These are phyloP conservation scores for Moelleriella libera DNA, from an alignment of 2,329 filamentous ascomycete genomes.

Conservation along the genomic window DNA sequence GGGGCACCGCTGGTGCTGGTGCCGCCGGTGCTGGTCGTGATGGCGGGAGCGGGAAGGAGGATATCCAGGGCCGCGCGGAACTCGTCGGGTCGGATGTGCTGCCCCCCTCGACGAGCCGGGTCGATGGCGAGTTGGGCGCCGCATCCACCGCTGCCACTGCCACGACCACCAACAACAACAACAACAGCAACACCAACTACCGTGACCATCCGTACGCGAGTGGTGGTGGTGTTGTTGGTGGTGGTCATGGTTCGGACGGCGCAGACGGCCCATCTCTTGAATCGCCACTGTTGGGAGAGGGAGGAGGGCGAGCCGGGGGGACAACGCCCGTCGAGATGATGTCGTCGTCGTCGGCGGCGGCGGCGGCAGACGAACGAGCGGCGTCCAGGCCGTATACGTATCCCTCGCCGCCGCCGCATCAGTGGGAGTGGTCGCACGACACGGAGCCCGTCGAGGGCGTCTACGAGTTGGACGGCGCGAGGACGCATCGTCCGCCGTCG, in stretches of 20 bases:
- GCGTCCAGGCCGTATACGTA: too few species aligned
- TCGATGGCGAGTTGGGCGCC: too few species aligned
- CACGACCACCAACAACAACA: background rate
- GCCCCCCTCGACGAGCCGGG: background rate
- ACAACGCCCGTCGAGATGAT: slow-evolving; percentile 40
- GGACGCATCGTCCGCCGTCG: slow-evolving; percentile 2
- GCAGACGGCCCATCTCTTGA: too few species aligned
- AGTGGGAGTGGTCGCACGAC: background rate
- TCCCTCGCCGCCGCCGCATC: too few species aligned
- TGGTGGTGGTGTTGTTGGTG: background rate
- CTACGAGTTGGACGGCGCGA: slow-evolving; percentile 25
- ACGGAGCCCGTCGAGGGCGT: slow-evolving; percentile 11
- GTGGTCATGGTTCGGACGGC: too few species aligned
- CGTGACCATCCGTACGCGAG: background rate
- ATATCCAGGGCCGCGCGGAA: background rate
- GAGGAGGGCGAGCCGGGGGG: background rate
- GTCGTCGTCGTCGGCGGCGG: slow-evolving; percentile 11
- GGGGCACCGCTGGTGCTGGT: too few species aligned
- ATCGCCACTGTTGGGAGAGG: too few species aligned
- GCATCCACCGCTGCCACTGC: too few species aligned
- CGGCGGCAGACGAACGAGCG: too few species aligned
- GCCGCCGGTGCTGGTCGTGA: too few species aligned
- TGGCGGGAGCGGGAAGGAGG: background rate
- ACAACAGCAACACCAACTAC: background rate
- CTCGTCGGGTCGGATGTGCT: background rate